Conservation (phyloP, 202 grass and related monocot genomes). For the Zoysia matrella region DNA sequence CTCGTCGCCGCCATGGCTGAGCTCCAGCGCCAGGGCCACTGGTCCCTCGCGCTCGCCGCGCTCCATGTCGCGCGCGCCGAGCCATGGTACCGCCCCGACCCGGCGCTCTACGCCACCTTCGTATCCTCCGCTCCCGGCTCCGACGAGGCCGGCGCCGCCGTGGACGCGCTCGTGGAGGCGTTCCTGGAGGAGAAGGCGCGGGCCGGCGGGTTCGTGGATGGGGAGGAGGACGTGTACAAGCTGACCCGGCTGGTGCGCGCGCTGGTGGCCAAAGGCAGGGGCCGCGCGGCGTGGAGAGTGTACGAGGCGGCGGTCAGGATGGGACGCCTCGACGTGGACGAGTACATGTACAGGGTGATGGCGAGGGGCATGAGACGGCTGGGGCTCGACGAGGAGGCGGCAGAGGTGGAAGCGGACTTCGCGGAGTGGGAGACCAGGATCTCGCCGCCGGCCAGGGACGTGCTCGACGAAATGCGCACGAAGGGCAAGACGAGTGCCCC, state of each 20-base stretch:
- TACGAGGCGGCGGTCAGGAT: slow-evolving; percentile 66
- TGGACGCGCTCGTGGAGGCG: slow-evolving; percentile 74
- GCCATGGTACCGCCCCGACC: slow-evolving; percentile 73
- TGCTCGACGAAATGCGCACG: slow-evolving; percentile 72
- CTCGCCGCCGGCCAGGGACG: slow-evolving; percentile 38
- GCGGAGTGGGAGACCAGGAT: slow-evolving; percentile 59
- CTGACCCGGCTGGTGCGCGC: slow-evolving; percentile 69
- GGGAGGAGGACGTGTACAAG: slow-evolving; percentile 63
- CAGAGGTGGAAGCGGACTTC: slow-evolving; percentile 68
- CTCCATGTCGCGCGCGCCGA: slow-evolving; percentile 70
- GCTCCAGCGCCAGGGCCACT: slow-evolving; percentile 85
- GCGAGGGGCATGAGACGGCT: slow-evolving; percentile 64
- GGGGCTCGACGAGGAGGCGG: slow-evolving; percentile 57
- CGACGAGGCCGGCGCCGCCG: slow-evolving; percentile 18
- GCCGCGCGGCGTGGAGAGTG: slow-evolving; percentile 63
- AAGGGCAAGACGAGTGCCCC: background rate
- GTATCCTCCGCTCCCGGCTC: slow-evolving; percentile 53
- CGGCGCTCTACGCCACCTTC: slow-evolving; percentile 78
- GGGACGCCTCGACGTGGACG: slow-evolving; percentile 56
- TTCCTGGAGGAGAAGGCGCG: slow-evolving; percentile 79
- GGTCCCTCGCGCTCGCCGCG: slow-evolving; percentile 65
- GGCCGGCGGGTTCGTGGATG: slow-evolving; percentile 48
- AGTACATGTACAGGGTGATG: slow-evolving; percentile 79
- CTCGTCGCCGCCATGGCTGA: slow-evolving; percentile 74
- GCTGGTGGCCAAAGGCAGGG: slow-evolving; percentile 63